These are phyloP conservation scores for Zymoseptoria passerinii DNA, from an alignment of 2,329 filamentous ascomycete genomes.

Conservation along the genomic window DNA sequence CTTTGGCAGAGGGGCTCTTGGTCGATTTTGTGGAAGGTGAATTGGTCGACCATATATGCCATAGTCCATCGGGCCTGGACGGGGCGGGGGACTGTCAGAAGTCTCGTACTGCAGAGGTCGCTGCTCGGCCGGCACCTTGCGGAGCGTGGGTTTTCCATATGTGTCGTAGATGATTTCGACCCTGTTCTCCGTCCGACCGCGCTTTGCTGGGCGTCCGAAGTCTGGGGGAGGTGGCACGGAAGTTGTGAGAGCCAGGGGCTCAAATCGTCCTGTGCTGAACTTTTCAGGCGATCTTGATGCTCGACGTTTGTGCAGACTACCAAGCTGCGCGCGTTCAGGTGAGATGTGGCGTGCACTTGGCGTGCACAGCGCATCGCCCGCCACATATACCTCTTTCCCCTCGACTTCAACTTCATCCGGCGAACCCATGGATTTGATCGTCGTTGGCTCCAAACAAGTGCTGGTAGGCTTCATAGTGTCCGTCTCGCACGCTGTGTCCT, in stretches of 20 bases:
- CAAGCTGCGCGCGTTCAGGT: slow-evolving; percentile 1
- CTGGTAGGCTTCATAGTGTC: slow-evolving; percentile 9
- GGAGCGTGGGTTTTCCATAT: slow-evolving; percentile 15
- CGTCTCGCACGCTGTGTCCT: slow-evolving; percentile 7
- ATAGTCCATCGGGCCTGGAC: not conserved
- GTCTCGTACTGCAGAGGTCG: not conserved
- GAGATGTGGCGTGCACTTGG: not conserved
- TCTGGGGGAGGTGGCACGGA: slow-evolving; percentile 1
- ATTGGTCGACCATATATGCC: not conserved
- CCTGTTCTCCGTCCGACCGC: slow-evolving; percentile 13
- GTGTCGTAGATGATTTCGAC: slow-evolving; percentile 20
- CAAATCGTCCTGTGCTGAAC: slow-evolving; percentile 19
- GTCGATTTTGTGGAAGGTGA: not conserved
- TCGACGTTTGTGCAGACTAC: slow-evolving; percentile 20
- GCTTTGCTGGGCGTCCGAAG: slow-evolving; percentile 11
- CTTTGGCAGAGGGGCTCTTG: not conserved
- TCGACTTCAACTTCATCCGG: slow-evolving; percentile 3
- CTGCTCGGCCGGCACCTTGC: slow-evolving; percentile 1
- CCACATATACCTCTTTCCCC: not conserved
- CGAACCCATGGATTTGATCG: slow-evolving; percentile 9
- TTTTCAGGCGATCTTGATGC: slow-evolving; percentile 22
- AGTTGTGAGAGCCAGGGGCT: slow-evolving; percentile 18
- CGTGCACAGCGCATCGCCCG: not conserved
- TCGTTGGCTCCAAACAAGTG: slow-evolving; percentile 16
- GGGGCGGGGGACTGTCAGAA: not conserved